These are phyloP conservation scores for Schizopora paradoxa DNA, from an alignment of 1,284 basidiomycete species.

Conservation along the genomic window DNA sequence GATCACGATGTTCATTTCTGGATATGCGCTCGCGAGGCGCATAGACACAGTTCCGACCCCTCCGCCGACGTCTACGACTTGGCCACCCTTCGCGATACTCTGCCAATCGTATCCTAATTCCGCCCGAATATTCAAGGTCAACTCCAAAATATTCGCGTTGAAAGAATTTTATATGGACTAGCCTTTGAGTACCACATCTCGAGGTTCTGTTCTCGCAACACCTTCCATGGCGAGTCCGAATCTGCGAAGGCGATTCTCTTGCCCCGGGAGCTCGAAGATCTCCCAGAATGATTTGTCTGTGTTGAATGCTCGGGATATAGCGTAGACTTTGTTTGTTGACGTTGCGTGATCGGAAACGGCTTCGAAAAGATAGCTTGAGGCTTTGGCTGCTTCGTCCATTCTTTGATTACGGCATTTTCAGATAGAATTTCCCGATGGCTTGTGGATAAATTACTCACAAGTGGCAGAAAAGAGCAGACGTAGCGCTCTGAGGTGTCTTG, in stretches of 20 bases:
- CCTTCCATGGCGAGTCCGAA: conserved; percentile 34
- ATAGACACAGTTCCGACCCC: conserved; percentile 16
- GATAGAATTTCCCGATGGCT: no score
- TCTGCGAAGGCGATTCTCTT: conserved; percentile 24
- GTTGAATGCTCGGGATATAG: conserved; percentile 26
- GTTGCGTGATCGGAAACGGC: no score
- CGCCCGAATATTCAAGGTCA: no score
- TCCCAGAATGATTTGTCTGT: conserved; percentile 25
- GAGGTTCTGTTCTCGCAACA: conserved; percentile 13
- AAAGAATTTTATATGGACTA: no score
- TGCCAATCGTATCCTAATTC: conserved; percentile 13
- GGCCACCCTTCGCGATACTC: conserved; percentile 3
- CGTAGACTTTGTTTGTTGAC: no score
- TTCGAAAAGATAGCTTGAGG: no score
- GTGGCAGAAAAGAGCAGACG: no score
- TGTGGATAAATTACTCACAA: no score
- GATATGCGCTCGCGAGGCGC: conserved; percentile 3
- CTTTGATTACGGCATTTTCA: no score
- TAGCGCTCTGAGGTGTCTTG: no score
- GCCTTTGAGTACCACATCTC: background rate
- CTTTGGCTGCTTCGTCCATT: no score
- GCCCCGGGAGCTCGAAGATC: conserved; percentile 27
- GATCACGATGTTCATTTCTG: conserved; percentile 17
- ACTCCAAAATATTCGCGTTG: no score
- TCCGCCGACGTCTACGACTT: conserved; percentile 20